A percentile compares a stretch with the other conserved stretches of the same genome.
These are phyloP conservation scores for Mycena polygramma DNA, from an alignment of 768 basidiomycete species.

Conservation along the genomic window DNA sequence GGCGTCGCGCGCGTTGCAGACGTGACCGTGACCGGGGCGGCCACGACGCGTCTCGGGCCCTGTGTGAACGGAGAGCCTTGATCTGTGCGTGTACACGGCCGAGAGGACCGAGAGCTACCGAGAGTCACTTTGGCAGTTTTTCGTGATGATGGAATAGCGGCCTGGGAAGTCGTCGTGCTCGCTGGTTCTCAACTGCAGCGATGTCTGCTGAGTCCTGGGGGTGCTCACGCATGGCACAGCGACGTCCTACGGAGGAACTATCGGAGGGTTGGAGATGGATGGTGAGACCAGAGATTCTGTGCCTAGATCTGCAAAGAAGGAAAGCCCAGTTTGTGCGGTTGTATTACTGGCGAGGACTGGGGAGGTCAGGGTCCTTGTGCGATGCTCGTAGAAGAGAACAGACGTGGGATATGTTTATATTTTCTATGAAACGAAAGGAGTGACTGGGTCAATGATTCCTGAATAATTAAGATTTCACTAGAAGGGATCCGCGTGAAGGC, in stretches of 20 bases:
- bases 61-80: slow-evolving; percentile 27
- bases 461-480: slow-evolving; percentile 11
- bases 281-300: not conserved
- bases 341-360: not conserved
- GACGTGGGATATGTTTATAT: slow-evolving; percentile 12
- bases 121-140: slow-evolving; percentile 27
- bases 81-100: slow-evolving; percentile 10
- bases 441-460: slow-evolving; percentile 21
- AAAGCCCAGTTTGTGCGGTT: not conserved
- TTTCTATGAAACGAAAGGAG: not conserved
- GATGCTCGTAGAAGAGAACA: not conserved
- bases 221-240: slow-evolving; percentile 12
- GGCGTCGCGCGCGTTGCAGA: not conserved
- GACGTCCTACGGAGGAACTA: slow-evolving; percentile 10
- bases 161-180: slow-evolving; percentile 12
- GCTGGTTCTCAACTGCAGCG: not conserved
- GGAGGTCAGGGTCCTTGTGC: not conserved
- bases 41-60: slow-evolving; percentile 14
- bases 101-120: slow-evolving; percentile 10
- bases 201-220: not conserved
- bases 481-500: slow-evolving; percentile 9
- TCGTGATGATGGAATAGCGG: slow-evolving; percentile 16
- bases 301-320: slow-evolving; percentile 13
- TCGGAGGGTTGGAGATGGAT: not conserved
- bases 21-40: slow-evolving; percentile 34